Conservation (phyloP, 441 rosid genomes). For the Eugenia klotzschiana region DNA sequence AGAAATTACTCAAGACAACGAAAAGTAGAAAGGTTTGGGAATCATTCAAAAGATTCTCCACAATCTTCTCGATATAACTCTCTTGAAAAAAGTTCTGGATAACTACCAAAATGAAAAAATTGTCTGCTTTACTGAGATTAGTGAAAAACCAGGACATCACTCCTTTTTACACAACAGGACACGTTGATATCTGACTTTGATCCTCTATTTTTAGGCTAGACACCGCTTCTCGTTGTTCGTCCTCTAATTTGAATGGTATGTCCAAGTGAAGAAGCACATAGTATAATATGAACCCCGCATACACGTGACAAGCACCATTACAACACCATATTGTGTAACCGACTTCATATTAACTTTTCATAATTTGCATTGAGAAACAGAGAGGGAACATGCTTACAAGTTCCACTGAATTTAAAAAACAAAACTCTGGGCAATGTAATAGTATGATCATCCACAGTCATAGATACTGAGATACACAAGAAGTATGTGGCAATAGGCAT, state of each 20-base stretch:
- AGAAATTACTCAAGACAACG: background rate
- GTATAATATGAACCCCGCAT: background rate
- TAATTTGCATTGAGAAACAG: background rate
- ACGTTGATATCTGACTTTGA: background rate
- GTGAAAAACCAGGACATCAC: background rate
- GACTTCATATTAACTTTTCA: background rate
- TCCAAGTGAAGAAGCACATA: background rate
- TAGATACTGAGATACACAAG: background rate
- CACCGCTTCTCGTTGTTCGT: background rate
- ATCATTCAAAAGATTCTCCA: background rate
- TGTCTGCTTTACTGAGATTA: background rate
- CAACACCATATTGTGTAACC: background rate
- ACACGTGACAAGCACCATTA: background rate
- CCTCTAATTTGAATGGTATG: background rate
- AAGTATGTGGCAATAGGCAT: background rate
- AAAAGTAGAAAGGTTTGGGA: background rate
- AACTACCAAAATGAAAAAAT: background rate
- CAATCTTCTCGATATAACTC: background rate
- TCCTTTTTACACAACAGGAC: background rate
- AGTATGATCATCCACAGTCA: background rate
- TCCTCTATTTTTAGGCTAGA: background rate
- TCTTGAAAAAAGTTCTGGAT: background rate
- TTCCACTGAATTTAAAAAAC: background rate
- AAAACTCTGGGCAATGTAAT: background rate
- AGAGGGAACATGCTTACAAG: background rate